A percentile compares a stretch with the other conserved stretches of the same genome.
Conservation (phyloP, 2,329 filamentous ascomycete species). For the Fusarium virguliforme region DNA sequence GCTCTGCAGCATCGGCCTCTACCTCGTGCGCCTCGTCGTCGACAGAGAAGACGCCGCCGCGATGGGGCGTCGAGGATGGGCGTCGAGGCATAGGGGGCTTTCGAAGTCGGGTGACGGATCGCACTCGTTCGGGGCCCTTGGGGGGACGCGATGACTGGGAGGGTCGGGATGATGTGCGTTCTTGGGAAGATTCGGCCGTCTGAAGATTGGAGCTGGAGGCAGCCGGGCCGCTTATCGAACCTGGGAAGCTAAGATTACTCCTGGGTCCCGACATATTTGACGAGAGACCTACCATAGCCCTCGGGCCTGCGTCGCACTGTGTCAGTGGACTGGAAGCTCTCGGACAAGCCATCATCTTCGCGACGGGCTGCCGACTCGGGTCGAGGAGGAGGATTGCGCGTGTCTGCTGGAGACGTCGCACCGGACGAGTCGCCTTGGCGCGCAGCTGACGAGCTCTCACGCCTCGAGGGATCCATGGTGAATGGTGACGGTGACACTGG, state of each 20-base stretch:
- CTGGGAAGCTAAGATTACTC: slow-evolving; percentile 43
- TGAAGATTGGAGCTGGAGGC: slow-evolving; percentile 52
- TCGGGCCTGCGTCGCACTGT: slow-evolving; percentile 73
- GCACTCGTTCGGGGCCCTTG: slow-evolving; percentile 64
- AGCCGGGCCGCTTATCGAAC: slow-evolving; percentile 48
- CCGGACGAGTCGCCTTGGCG: slow-evolving; percentile 59
- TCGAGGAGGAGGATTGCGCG: slow-evolving; percentile 59
- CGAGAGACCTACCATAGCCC: slow-evolving; percentile 67
- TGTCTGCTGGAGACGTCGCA: slow-evolving; percentile 67
- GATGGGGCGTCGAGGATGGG: slow-evolving; percentile 80
- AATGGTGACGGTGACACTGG: slow-evolving; percentile 21
- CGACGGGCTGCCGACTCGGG: slow-evolving; percentile 56
- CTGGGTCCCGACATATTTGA: slow-evolving; percentile 11
- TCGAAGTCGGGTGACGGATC: slow-evolving; percentile 68
- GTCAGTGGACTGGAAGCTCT: slow-evolving; percentile 73
- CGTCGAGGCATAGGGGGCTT: slow-evolving; percentile 83
- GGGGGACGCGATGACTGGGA: slow-evolving; percentile 58
- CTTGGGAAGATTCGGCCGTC: slow-evolving; percentile 58
- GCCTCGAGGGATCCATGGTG: slow-evolving; percentile 63
- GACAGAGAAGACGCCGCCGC: slow-evolving; percentile 89
- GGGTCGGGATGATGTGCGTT: slow-evolving; percentile 58
- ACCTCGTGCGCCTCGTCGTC: slow-evolving; percentile 91
- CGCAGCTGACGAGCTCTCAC: slow-evolving; percentile 55
- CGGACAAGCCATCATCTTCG: slow-evolving; percentile 64
- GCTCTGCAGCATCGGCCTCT: slow-evolving; percentile 74